Percentiles rank a stretch among this genome's conserved stretches.
phyloP scores from a whole-genome alignment of 2,329 filamentous ascomycete species.

The Verticillium nonalfalfae region DNA sequence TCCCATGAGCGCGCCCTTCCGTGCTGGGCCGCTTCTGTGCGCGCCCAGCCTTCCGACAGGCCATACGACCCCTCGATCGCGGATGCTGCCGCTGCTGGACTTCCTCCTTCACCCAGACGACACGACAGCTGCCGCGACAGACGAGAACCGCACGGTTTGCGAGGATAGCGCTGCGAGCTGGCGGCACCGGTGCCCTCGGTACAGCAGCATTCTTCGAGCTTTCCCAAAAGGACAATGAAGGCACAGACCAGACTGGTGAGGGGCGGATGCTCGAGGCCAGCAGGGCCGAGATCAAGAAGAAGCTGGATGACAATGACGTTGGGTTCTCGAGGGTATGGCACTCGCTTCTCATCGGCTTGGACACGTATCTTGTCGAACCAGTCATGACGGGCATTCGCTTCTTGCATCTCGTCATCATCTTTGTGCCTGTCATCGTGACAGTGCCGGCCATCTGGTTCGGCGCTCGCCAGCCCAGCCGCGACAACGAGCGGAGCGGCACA shows the following conservation, averaged over 20 bases:
- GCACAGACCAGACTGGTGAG: conserved; percentile 61
- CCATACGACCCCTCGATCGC: conserved; percentile 1
- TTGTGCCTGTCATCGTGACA: conserved; percentile 79
- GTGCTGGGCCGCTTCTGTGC: conserved; percentile 36
- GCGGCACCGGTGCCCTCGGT: conserved; percentile 37
- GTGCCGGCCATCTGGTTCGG: conserved; percentile 82
- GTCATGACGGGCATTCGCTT: conserved; percentile 84
- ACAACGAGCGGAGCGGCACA: conserved; percentile 74
- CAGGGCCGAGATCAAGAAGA: conserved; percentile 67
- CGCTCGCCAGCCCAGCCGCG: conserved; percentile 49
- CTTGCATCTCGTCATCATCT: conserved; percentile 78
- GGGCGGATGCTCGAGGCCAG: conserved; percentile 82
- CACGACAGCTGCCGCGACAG: not conserved
- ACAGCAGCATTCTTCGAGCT: conserved; percentile 52
- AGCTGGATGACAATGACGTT: conserved; percentile 54
- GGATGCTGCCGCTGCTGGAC: not conserved
- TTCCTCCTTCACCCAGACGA: not conserved
- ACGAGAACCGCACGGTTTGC: conserved; percentile 6
- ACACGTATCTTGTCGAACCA: conserved; percentile 75
- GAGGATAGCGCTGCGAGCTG: conserved; percentile 29
- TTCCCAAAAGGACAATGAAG: conserved; percentile 46
- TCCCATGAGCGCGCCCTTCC: conserved; percentile 38
- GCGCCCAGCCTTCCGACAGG: conserved; percentile 26
- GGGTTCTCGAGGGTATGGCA: conserved; percentile 54
- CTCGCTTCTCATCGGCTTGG: conserved; percentile 59